phyloP scores from a whole-genome alignment of 805 yeast genomes.

The Lipomyces chichibuensis region DNA sequence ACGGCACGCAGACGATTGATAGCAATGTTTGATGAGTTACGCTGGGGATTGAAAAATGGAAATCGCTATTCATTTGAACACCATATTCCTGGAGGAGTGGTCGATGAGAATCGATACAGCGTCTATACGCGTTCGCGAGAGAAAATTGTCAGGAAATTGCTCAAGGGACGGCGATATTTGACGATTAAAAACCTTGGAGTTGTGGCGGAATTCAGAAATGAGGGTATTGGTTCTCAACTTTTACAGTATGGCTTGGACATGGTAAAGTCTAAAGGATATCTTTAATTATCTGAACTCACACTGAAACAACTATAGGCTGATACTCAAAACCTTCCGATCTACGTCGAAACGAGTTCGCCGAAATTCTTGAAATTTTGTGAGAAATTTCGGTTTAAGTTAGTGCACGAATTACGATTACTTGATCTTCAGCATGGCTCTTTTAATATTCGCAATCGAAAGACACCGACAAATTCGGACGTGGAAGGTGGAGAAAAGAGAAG shows the following conservation, averaged over 20 bases:
- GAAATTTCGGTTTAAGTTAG: conserved; percentile 22
- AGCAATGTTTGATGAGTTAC: conserved; percentile 7
- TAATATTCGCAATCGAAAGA: neutral
- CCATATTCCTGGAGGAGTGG: conserved; percentile 18
- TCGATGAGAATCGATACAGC: conserved; percentile 16
- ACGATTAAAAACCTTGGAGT: neutral
- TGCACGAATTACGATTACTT: conserved; percentile 28
- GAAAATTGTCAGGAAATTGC: conserved; percentile 9
- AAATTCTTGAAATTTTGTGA: conserved; percentile 11
- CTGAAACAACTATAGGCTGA: conserved; percentile 19
- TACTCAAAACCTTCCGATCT: conserved; percentile 29
- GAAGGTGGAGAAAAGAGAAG: neutral
- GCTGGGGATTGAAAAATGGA: conserved; percentile 1
- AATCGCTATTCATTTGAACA: neutral
- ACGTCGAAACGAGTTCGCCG: conserved; percentile 15
- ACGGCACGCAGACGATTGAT: conserved; percentile 9
- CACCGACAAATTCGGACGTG: neutral
- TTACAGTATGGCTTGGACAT: conserved; percentile 30
- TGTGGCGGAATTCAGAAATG: conserved; percentile 3
- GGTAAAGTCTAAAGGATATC: conserved; percentile 5
- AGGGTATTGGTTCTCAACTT: conserved; percentile 13
- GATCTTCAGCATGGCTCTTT: neutral
- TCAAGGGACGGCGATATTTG: conserved; percentile 10
- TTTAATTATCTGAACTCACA: neutral
- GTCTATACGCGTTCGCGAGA: conserved; percentile 5